A percentile compares a stretch with the other conserved stretches of the same genome.
Conservation (phyloP, 2,329 filamentous ascomycete species). For the Taxawa tesnikishii region DNA sequence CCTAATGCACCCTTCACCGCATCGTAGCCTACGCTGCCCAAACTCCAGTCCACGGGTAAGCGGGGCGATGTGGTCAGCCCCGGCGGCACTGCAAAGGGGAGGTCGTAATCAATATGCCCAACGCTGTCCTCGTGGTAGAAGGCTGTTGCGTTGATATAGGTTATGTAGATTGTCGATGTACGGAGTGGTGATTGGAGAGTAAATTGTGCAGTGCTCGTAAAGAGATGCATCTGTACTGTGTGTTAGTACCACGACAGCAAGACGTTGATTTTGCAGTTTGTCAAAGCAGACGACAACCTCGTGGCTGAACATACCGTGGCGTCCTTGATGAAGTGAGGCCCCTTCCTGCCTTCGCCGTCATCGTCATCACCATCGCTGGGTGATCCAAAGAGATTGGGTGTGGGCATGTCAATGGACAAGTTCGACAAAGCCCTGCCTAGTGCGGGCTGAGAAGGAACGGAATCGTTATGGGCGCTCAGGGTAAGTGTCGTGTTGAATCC, state of each 20-base stretch:
- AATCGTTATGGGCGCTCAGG: slow-evolving; percentile 56
- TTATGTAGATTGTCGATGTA: slow-evolving; percentile 62
- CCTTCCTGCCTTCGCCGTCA: slow-evolving; percentile 31
- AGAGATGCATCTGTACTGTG: slow-evolving; percentile 51
- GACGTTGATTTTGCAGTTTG: no score
- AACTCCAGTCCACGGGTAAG: slow-evolving; percentile 70
- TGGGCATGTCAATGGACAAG: slow-evolving; percentile 58
- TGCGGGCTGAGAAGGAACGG: slow-evolving; percentile 60
- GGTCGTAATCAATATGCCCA: slow-evolving; percentile 62
- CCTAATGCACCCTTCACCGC: slow-evolving; percentile 70
- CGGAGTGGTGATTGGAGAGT: slow-evolving; percentile 66
- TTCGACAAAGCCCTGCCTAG: slow-evolving; percentile 62
- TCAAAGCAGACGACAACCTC: no score
- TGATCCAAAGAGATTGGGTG: slow-evolving; percentile 48
- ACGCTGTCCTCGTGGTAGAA: slow-evolving; percentile 66
- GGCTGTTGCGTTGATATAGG: slow-evolving; percentile 70
- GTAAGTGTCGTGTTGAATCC: slow-evolving; percentile 72
- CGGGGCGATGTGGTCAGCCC: slow-evolving; percentile 53
- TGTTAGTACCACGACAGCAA: no score
- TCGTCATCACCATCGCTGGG: slow-evolving; percentile 19
- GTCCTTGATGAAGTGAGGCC: slow-evolving; percentile 64
- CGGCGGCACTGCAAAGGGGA: slow-evolving; percentile 65
- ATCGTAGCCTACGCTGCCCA: slow-evolving; percentile 70
- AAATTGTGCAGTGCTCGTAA: slow-evolving; percentile 79
- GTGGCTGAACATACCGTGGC: slow-evolving; percentile 49